A percentile compares a stretch with the other conserved stretches of the same genome.
Evolutionary conservation across 768 basidiomycete genomes (phyloP).

Genomic region (Gautieria morchelliformis): DNA sequence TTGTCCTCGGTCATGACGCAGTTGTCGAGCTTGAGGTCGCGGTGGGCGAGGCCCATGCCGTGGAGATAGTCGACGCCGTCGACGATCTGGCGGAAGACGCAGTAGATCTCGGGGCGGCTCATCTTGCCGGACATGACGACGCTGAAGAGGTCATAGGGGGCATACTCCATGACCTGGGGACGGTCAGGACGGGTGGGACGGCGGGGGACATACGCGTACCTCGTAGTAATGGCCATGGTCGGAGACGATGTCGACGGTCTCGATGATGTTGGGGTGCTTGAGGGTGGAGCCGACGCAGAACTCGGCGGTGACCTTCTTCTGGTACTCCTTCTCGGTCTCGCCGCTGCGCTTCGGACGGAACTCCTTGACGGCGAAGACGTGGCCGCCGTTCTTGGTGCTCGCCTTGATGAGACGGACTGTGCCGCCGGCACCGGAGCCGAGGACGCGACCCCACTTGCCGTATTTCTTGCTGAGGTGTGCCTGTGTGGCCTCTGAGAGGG

Average conservation of each 20-base stretch:
- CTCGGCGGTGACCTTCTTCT: slow-evolving; percentile 99
- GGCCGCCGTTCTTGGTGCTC: slow-evolving; percentile 67
- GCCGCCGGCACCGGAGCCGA: slow-evolving; percentile 96
- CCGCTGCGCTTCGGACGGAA: slow-evolving; percentile 84
- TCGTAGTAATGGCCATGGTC: slow-evolving; percentile 99
- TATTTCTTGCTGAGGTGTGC: slow-evolving; percentile 97
- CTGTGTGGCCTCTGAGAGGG: slow-evolving; percentile 74
- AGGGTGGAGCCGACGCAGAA: slow-evolving; percentile 95
- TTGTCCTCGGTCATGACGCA: slow-evolving; percentile 97
- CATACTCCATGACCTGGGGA: slow-evolving; percentile 95
- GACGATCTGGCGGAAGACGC: slow-evolving; percentile 97
- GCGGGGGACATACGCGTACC: slow-evolving; percentile 37
- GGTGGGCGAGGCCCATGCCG: slow-evolving; percentile 93
- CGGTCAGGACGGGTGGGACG: neutral
- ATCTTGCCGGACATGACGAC: slow-evolving; percentile 99
- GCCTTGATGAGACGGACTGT: slow-evolving; percentile 95
- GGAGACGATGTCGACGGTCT: slow-evolving; percentile 95
- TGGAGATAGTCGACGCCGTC: slow-evolving; percentile 98
- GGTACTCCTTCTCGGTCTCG: slow-evolving; percentile 93
- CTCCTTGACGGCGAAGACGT: slow-evolving; percentile 94
- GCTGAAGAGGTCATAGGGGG: slow-evolving; percentile 95
- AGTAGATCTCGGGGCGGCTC: slow-evolving; percentile 96
- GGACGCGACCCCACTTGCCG: slow-evolving; percentile 94
- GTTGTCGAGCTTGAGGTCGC: slow-evolving; percentile 98
- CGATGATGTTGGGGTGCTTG: slow-evolving; percentile 93